A percentile compares a stretch with the other conserved stretches of the same genome.
Evolutionary conservation across 805 yeast species (phyloP).

Genomic region (Zygoascus biomembranicola): DNA sequence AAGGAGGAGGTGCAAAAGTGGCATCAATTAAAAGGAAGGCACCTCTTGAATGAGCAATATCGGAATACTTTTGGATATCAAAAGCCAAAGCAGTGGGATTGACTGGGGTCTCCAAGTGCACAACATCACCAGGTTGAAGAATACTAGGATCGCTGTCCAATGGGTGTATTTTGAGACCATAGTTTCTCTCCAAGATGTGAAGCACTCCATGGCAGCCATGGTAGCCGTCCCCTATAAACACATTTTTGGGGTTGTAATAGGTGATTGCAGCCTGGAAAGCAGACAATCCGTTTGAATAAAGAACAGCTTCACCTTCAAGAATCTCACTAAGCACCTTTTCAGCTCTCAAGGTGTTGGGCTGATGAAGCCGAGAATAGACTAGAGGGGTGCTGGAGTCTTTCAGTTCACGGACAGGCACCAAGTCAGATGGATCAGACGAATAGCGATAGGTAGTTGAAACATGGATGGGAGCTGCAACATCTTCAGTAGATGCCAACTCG

Average conservation of each 20-base stretch:
- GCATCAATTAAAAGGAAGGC: constrained; percentile 70
- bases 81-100: constrained; percentile 70
- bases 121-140: constrained; percentile 58
- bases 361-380: constrained; percentile 65
- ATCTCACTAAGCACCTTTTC: constrained; percentile 58
- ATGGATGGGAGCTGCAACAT: constrained; percentile 65
- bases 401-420: constrained; percentile 35
- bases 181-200: constrained; percentile 50
- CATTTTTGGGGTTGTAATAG: constrained; percentile 59
- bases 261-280: constrained; percentile 74
- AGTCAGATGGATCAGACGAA: constrained; percentile 46
- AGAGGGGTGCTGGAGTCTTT: constrained; percentile 10
- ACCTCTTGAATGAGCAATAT: constrained; percentile 67
- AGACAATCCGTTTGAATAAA: constrained; percentile 70
- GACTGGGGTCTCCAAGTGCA: constrained; percentile 82
- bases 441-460: constrained; percentile 74
- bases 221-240: constrained; percentile 74
- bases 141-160: constrained; percentile 33
- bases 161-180: constrained; percentile 33
- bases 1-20: constrained; percentile 91
- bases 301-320: constrained; percentile 56
- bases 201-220: constrained; percentile 78
- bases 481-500: constrained; percentile 26
- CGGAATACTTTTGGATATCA: constrained; percentile 56
- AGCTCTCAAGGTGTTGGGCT: constrained; percentile 60